Percentiles rank a stretch among this genome's conserved stretches.
These are phyloP conservation scores for Juglanconis oblonga DNA, from an alignment of 2,329 filamentous ascomycete genomes.

Conservation along the genomic window DNA sequence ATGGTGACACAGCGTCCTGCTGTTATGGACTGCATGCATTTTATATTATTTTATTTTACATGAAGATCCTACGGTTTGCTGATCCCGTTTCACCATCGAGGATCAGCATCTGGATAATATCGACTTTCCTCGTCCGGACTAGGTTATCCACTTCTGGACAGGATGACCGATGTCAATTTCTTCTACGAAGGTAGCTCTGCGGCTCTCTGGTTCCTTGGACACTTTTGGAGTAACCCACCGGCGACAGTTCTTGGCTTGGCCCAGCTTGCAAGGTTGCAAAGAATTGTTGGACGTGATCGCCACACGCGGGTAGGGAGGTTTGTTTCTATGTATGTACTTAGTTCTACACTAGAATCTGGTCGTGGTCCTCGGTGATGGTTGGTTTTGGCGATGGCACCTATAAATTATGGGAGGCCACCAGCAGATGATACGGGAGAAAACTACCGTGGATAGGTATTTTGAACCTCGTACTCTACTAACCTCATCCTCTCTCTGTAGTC, in stretches of 20 bases:
- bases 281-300: background rate
- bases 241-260: background rate
- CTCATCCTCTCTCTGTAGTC: no score
- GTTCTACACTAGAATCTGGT: no score
- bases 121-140: background rate
- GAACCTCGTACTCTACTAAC: no score
- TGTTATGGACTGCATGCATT: background rate
- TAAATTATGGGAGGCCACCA: no score
- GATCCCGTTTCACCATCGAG: slow-evolving; percentile 19
- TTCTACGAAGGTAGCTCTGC: background rate
- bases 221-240: background rate
- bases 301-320: background rate
- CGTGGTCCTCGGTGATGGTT: no score
- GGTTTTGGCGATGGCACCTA: no score
- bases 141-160: background rate
- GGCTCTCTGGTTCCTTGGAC: background rate
- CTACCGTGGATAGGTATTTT: no score
- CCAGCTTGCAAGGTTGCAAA: background rate
- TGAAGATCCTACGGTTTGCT: slow-evolving; percentile 16
- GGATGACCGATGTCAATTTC: background rate
- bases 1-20: background rate
- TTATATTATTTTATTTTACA: slow-evolving; percentile 4
- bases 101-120: slow-evolving; percentile 17
- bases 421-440: no score
- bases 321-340: no score